Percentiles rank a stretch among this genome's conserved stretches.
Evolutionary conservation across 129 eudicot species (phyloP).

Genomic region (Flaveria sonorensis): DNA sequence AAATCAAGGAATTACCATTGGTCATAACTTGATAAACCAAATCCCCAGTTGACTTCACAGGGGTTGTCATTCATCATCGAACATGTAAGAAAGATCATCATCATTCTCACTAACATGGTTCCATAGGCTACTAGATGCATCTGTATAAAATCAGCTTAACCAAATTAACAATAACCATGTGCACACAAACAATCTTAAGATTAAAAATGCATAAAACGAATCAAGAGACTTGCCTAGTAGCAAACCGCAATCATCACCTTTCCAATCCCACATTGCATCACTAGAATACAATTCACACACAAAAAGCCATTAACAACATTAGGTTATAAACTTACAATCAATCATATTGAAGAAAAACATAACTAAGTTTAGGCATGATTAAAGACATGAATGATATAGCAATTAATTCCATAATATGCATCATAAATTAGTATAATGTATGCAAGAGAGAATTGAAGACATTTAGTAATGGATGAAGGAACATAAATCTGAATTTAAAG

Average conservation of each 20-base stretch:
- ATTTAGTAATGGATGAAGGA: not conserved
- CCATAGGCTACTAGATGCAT: constrained; percentile 49
- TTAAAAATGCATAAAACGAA: not conserved
- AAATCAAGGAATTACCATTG: constrained; percentile 39
- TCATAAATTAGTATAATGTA: constrained; percentile 11
- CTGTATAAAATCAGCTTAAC: constrained; percentile 37
- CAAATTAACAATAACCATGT: constrained; percentile 14
- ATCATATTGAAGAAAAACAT: not conserved
- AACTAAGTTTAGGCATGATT: not conserved
- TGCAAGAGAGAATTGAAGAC: constrained; percentile 19
- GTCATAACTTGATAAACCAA: constrained; percentile 48
- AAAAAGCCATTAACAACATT: not conserved
- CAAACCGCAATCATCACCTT: constrained; percentile 46
- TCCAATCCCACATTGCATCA: constrained; percentile 74
- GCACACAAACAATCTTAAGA: not conserved
- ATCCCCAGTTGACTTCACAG: constrained; percentile 75
- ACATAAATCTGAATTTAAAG: constrained; percentile 34
- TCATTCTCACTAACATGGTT: constrained; percentile 45
- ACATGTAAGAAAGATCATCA: constrained; percentile 49
- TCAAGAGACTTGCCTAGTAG: constrained; percentile 40
- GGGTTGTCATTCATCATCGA: constrained; percentile 68
- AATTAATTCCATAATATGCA: constrained; percentile 17
- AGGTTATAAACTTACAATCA: not conserved
- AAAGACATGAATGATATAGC: not conserved
- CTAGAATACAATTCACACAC: constrained; percentile 24